Percentiles rank a stretch among this genome's conserved stretches.
These are phyloP conservation scores for Eucalyptus sp. DNA, from an alignment of 345 rosid species.

Conservation along the genomic window DNA sequence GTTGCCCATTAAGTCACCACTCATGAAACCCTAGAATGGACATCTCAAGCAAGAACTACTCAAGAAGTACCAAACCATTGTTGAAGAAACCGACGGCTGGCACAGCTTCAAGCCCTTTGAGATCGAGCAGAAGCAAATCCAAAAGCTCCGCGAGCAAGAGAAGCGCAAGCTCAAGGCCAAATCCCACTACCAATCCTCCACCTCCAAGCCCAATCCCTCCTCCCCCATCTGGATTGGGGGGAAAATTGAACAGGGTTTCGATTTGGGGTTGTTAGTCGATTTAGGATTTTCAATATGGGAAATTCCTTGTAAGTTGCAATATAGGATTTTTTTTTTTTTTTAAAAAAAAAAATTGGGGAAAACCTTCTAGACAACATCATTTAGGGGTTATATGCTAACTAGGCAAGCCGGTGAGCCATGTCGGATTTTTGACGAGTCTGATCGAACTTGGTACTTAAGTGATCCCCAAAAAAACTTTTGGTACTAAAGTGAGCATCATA, in stretches of 20 bases:
- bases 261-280: background rate
- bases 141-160: background rate
- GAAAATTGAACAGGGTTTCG: background rate
- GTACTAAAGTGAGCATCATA: background rate
- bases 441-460: background rate
- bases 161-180: background rate
- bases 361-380: background rate
- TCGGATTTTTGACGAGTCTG: accelerated
- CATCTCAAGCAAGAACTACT: background rate
- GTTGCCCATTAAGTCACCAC: background rate
- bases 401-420: background rate
- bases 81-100: background rate
- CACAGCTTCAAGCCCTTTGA: background rate
- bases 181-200: background rate
- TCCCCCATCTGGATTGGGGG: background rate
- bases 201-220: background rate
- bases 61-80: background rate
- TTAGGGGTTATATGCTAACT: background rate
- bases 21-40: background rate
- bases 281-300: background rate
- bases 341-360: background rate
- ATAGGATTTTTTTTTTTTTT: too few species aligned
- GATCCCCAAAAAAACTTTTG: too few species aligned
- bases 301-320: background rate
- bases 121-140: background rate